These are phyloP conservation scores for Diaporthe sp. DNA, from an alignment of 2,329 filamentous ascomycete species.

Conservation along the genomic window DNA sequence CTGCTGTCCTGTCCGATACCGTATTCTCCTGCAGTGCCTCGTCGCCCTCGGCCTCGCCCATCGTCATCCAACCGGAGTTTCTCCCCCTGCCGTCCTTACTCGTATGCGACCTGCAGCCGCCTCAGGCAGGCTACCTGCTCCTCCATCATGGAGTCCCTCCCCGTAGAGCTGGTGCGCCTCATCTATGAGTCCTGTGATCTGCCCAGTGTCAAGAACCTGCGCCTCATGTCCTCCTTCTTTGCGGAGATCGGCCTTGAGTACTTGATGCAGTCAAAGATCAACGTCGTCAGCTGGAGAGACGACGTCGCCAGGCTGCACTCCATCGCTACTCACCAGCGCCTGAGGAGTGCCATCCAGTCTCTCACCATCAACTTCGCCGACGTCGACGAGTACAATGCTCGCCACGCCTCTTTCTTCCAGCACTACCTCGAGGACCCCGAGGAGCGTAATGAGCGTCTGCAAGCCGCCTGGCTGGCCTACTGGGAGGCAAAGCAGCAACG, in stretches of 20 bases:
- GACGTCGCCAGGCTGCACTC: slow-evolving; percentile 58
- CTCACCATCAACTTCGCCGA: slow-evolving; percentile 61
- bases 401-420: slow-evolving; percentile 51
- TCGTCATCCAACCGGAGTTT: slow-evolving; percentile 12
- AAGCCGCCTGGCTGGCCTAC: slow-evolving; percentile 52
- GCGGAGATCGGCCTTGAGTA: slow-evolving; percentile 59
- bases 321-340: slow-evolving; percentile 57
- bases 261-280: slow-evolving; percentile 56
- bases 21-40: slow-evolving; percentile 17
- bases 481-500: slow-evolving; percentile 51
- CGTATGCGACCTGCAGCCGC: slow-evolving; percentile 38
- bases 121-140: slow-evolving; percentile 37
- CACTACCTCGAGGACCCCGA: slow-evolving; percentile 54
- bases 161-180: slow-evolving; percentile 56
- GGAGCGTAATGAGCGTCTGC: slow-evolving; percentile 51
- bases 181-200: slow-evolving; percentile 57
- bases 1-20: not conserved
- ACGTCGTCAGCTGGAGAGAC: slow-evolving; percentile 57
- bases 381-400: slow-evolving; percentile 55
- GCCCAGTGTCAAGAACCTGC: slow-evolving; percentile 54
- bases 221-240: slow-evolving; percentile 53
- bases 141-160: slow-evolving; percentile 46
- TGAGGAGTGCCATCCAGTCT: slow-evolving; percentile 56
- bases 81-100: not conserved
- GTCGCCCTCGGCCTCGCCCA: slow-evolving; percentile 25